These are phyloP conservation scores for Globisporangium camurandrum DNA, from an alignment of 352 stramenopile species.

Conservation along the genomic window DNA sequence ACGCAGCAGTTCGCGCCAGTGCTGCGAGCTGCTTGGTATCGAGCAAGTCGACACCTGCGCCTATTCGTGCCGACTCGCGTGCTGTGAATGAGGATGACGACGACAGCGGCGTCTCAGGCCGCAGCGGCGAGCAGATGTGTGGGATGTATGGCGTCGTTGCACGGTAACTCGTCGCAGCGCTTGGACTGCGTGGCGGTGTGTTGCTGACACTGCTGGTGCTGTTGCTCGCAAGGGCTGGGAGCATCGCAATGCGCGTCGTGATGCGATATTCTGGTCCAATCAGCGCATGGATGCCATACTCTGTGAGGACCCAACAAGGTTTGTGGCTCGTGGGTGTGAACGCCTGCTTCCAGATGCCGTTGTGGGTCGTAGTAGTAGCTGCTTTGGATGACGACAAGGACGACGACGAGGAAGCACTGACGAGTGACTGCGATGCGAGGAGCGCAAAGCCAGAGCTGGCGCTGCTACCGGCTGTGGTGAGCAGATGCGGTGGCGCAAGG, in stretches of 20 bases:
- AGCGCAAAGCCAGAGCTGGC: constrained; percentile 17
- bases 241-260: constrained; percentile 35
- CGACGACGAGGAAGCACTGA: constrained; percentile 9
- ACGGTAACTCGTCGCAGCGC: constrained; percentile 3
- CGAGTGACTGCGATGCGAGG: constrained; percentile 14
- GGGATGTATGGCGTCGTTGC: constrained; percentile 5
- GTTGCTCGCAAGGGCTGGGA: constrained; percentile 13
- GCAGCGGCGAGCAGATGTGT: constrained; percentile 17
- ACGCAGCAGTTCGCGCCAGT: constrained; percentile 33
- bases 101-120: constrained; percentile 26
- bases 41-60: constrained; percentile 31
- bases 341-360: constrained; percentile 43
- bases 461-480: constrained; percentile 3
- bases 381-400: not conserved
- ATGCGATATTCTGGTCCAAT: constrained; percentile 61
- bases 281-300: constrained; percentile 43
- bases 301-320: constrained; percentile 60
- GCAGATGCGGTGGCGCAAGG: constrained; percentile 31
- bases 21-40: constrained; percentile 37
- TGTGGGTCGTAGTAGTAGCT: too few relatives aligned
- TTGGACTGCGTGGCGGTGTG: not conserved
- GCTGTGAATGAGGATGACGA: constrained; percentile 30
- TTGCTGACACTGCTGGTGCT: too few relatives aligned
- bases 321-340: constrained; percentile 48
- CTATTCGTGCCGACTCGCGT: constrained; percentile 35